A percentile compares a stretch with the other conserved stretches of the same genome.
Conservation (phyloP, 768 basidiomycete genomes). For the Tricholomella constricta region DNA sequence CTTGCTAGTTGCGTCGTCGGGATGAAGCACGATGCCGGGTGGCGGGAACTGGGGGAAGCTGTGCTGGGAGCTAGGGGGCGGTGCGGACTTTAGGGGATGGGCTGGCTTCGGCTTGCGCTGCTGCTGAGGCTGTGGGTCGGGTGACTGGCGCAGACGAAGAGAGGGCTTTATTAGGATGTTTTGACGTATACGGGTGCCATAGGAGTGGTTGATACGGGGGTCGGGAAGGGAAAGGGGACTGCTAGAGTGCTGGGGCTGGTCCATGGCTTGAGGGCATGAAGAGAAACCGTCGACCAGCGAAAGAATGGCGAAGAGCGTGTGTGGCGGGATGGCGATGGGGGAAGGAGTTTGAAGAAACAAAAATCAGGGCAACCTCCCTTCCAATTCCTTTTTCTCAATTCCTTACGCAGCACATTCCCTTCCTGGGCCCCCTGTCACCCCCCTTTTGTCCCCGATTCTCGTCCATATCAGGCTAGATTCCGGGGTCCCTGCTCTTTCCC, state of each 20-base stretch:
- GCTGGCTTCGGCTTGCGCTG: slow-evolving; percentile 15
- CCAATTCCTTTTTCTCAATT: slow-evolving; percentile 8
- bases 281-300: slow-evolving; percentile 27
- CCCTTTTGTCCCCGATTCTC: slow-evolving; percentile 10
- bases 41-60: slow-evolving; percentile 55
- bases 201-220: slow-evolving; percentile 34
- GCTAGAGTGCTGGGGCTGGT: slow-evolving; percentile 4
- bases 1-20: slow-evolving; percentile 72
- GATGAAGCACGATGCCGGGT: slow-evolving; percentile 65
- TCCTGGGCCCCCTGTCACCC: slow-evolving; percentile 10
- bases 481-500: slow-evolving; percentile 22
- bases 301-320: slow-evolving; percentile 15
- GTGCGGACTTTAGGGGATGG: slow-evolving; percentile 20
- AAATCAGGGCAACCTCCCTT: slow-evolving; percentile 20
- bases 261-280: slow-evolving; percentile 11
- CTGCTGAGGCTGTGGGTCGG: slow-evolving; percentile 37
- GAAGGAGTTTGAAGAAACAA: slow-evolving; percentile 26
- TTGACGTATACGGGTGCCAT: slow-evolving; percentile 58
- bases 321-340: slow-evolving; percentile 21
- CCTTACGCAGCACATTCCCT: slow-evolving; percentile 17
- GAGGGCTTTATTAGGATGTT: slow-evolving; percentile 55
- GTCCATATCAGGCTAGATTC: slow-evolving; percentile 1
- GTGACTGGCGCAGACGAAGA: slow-evolving; percentile 48
- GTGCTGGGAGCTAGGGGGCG: slow-evolving; percentile 11
- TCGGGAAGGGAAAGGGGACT: slow-evolving; percentile 14